Evolutionary conservation across 345 rosid species (phyloP), one percentile per base, ranked within the genome.

Genomic region (Brassica incana): DNA sequence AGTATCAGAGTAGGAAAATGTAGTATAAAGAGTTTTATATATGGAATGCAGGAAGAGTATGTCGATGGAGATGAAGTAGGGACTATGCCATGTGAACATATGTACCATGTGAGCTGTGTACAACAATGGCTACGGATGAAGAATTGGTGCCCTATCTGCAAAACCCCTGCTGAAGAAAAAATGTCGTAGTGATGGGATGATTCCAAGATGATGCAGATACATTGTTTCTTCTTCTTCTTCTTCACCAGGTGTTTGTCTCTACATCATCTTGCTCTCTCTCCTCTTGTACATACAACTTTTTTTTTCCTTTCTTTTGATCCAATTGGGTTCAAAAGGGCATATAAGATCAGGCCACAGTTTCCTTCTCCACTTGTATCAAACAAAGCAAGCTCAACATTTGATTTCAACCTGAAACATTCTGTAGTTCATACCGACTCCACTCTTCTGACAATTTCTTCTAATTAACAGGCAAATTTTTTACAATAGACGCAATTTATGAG

Each of bases 121-220:
- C 84, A 85, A n/a, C 90, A 89, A 81, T 96, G 99, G 99, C 85
- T 93, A 36, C 84, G 89, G 82, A 84, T 91, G 78, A 96, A 93
- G 87, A 96, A 93, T 36, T 92, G 99, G 98, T 92, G 99, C 76
- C 97, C 99, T 9, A 81, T 93, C 77, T 96, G 98, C 88, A 96
- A 96, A 85, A 83, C 90, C 70, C 76, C 90, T 12, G 96, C 88
- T 2, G 72, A 80, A 64, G 72, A 74, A 27, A 52, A 69, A 18
- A 64, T 61, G 36, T 62, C 78, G 12, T 72, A 78, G 72, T 72
- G 77, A 65, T 73, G 74, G 25, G 60, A 79, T 61, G 71, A 25
- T 62, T 74, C 33, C 60, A 74, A 69, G 78, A 74, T 79, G 82
- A 74, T 68, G 74, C 70, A 61, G 78, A 79, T 79, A 79, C 78